A percentile compares a stretch with the other conserved stretches of the same genome.
Evolutionary conservation across 2,329 filamentous ascomycete genomes (phyloP).

Genomic region (Trichoderma sp.): DNA sequence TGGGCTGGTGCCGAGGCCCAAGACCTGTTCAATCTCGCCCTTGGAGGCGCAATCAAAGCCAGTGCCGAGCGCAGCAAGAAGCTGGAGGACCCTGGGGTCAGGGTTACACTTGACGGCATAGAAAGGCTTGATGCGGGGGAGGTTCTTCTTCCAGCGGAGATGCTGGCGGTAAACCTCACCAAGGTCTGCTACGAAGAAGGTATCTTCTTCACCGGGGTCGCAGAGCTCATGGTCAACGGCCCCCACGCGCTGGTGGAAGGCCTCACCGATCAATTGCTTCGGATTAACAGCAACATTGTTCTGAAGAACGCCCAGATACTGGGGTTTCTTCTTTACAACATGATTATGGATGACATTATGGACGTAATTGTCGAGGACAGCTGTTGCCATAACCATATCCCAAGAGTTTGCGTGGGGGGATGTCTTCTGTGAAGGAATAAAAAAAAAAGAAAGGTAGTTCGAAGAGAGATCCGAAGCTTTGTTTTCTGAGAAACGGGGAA

Average conservation of each 20-base stretch:
- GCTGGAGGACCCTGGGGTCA: conserved; percentile 80
- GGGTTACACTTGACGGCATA: conserved; percentile 99
- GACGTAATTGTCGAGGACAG: conserved; percentile 53
- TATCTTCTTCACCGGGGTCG: conserved; percentile 89
- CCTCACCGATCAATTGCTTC: conserved; percentile 81
- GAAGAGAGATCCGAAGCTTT: conserved; percentile 5
- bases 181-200: conserved; percentile 97
- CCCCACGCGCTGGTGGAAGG: conserved; percentile 80
- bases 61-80: conserved; percentile 82
- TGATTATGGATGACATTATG: conserved; percentile 49
- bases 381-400: conserved; percentile 66
- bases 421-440: not conserved
- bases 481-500: conserved; percentile 11
- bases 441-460: not conserved
- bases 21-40: conserved; percentile 89
- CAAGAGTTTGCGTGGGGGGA: conserved; percentile 22
- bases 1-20: conserved; percentile 77
- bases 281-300: conserved; percentile 48
- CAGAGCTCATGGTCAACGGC: conserved; percentile 83
- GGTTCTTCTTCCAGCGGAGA: conserved; percentile 92
- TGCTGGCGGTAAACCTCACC: conserved; percentile 99
- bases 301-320: conserved; percentile 37
- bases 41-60: conserved; percentile 99
- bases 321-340: conserved; percentile 45
- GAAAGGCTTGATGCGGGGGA: conserved; percentile 90